Base-by-base conservation (phyloP, 352 stramenopile genomes). In the Pythium sukuiense region DNA sequence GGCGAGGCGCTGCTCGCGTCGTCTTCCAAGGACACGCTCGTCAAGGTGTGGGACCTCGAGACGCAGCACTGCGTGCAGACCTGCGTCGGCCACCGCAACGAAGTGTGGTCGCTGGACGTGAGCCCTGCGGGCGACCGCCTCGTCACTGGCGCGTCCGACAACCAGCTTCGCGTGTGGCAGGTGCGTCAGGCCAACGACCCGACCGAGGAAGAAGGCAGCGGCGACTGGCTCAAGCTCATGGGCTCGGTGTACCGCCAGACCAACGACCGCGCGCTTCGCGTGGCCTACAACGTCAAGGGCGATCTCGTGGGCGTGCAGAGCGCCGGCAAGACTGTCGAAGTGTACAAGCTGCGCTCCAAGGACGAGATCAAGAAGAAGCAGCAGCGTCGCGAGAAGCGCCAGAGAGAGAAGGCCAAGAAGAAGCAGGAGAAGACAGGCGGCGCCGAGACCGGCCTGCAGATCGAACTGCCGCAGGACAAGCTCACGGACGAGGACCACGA, bases 31-130 rank as follows among this genome's bases (percentile, higher is more conserved):
- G 95, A 98, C 77, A 92, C 89, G 35, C 81, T 98, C 41, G 71
- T 98, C 49, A 98, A 98, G 77, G 82, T 97, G 18, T 98, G 95
- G 95, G 95, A 98, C 67, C 75, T 98, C 5, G 87, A 97, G 33
- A 97, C 88, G 32, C 90, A 98, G 79, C 85, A 97, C 73, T 98
- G 95, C 70, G 76, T 98, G 50, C 92, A 98, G 71, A 98, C 95
- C 11, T 93, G 96, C 64, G 88, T 97, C 35, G 90, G 92, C 32
- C 92, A 98, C 73, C 80, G 92, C 29, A 96, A 89, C 46, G 93
- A 98, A 69, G 90, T 98, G 6, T 98, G 95, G 93, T 87, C 79
- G 35, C 72, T 98, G 20, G 92, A 88, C 26, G 74, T 97, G 39
- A 93, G 81, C 49, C 67, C 80, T 0, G 62, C 63, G 26, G 81